Evolutionary conservation across 306 rosid genomes (phyloP), one percentile per base, ranked within the genome.

Genomic region (Acacia melanoxylon): DNA sequence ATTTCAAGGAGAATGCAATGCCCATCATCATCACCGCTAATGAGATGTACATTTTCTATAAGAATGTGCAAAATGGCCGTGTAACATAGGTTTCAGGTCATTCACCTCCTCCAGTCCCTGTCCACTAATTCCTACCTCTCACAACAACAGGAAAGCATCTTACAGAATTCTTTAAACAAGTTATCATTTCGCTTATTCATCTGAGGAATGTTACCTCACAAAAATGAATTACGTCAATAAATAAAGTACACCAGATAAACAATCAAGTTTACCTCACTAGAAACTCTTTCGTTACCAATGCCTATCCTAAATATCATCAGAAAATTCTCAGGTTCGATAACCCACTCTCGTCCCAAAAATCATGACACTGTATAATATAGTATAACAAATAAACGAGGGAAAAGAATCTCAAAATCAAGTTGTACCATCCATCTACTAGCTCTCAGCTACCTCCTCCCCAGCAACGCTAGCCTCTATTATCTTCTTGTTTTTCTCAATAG

Each of bases 401-500:
- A 42, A 40, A 37, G 2, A 56, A 37, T 40, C 27, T 3, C 37
- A 59, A 41, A 76, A 61, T 25, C 20, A 11, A 29, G 35, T 1
- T 2, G 74, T 46, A 31, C 46, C 48, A 44, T 45, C 62, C 33
- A 78, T 84, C 84, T 91, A 89, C 2, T 88, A 48, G 75, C 67
- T 68, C 69, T 82, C 80, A 11, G 63, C 59, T 45, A 13, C 81
- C 59, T 78, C 88, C 22, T 67, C 86, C 5, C 41, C 83, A 2
- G 42, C 89, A 8, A 14, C 71, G 8, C 78, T 84, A 17, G 86
- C 88, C 69, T 84, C 89, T 4, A 95, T 68, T 78, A 54, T 83
- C 93, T 92, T 92, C 91, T 92, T 95, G 48, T 95, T 95, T 91
- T 90, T 95, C 93, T 95, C 97, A 20, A 95, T 90, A 3, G 95